These are phyloP conservation scores for Maudiozyma serrabonitensis DNA, from an alignment of 805 yeast genomes.

Conservation along the genomic window DNA sequence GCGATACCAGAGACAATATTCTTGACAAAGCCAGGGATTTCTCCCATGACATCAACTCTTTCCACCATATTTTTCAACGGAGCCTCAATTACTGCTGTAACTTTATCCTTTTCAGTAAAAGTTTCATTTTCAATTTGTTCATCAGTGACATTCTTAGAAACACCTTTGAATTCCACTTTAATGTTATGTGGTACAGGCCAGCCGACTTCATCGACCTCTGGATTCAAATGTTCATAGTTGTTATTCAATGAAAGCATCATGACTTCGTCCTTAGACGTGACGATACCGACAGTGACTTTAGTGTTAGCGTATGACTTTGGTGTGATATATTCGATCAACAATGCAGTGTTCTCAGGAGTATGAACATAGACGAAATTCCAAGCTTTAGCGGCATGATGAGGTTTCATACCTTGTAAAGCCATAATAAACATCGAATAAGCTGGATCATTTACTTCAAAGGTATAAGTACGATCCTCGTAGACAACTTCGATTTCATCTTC, in stretches of 20 bases:
- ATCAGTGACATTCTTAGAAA: conserved; percentile 35
- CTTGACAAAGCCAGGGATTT: conserved; percentile 89
- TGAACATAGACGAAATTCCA: conserved; percentile 95
- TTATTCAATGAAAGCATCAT: conserved; percentile 59
- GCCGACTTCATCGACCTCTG: conserved; percentile 66
- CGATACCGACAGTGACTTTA: conserved; percentile 69
- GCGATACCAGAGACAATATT: conserved; percentile 88
- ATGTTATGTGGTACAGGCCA: conserved; percentile 81
- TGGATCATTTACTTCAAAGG: conserved; percentile 19
- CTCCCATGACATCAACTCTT: conserved; percentile 96
- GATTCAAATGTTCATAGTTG: conserved; percentile 46
- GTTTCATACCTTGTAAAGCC: conserved; percentile 99
- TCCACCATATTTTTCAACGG: conserved; percentile 56
- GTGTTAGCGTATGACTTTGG: conserved; percentile 83
- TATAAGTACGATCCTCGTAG: conserved; percentile 17
- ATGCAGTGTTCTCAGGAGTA: conserved; percentile 60
- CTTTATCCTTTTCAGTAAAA: conserved; percentile 24
- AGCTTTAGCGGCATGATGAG: conserved; percentile 94
- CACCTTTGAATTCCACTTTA: conserved; percentile 47
- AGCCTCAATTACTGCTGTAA: conserved; percentile 49
- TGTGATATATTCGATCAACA: conserved; percentile 91
- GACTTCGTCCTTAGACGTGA: conserved; percentile 55
- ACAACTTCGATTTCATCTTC: conserved; percentile 12
- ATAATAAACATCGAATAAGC: conserved; percentile 71
- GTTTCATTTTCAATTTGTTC: conserved; percentile 29